Percentiles rank a stretch among this genome's conserved stretches.
Evolutionary conservation across 1,284 basidiomycete genomes (phyloP).

Genomic region (Coniophora puteana): DNA sequence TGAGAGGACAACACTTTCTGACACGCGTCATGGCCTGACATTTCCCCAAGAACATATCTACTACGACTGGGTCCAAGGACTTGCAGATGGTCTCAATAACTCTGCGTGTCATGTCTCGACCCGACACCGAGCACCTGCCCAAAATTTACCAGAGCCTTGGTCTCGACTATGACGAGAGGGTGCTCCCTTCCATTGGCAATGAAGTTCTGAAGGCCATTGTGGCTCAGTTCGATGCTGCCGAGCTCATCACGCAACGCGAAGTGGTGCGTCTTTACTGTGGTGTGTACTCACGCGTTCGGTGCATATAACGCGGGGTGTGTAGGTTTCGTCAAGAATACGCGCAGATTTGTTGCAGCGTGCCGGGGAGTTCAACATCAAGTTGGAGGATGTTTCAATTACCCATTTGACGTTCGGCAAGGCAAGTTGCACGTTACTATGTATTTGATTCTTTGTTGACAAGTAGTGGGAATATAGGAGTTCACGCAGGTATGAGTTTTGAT

Average conservation of each 20-base stretch:
- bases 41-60: constrained; percentile 86
- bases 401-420: constrained; percentile 82
- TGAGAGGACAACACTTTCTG: constrained; percentile 31
- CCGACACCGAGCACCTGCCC: constrained; percentile 84
- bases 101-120: constrained; percentile 91
- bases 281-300: constrained; percentile 26
- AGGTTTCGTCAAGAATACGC: constrained; percentile 93
- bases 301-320: constrained; percentile 1
- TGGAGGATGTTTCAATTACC: constrained; percentile 98
- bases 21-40: constrained; percentile 1
- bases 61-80: constrained; percentile 94
- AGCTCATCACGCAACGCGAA: constrained; percentile 89
- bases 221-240: constrained; percentile 97
- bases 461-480: constrained; percentile 56
- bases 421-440: constrained; percentile 15
- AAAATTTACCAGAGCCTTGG: constrained; percentile 96
- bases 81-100: constrained; percentile 98
- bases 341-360: constrained; percentile 92
- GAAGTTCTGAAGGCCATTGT: constrained; percentile 98
- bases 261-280: constrained; percentile 46
- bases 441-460: constrained; percentile 11
- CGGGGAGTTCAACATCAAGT: constrained; percentile 92
- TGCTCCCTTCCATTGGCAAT: constrained; percentile 92
- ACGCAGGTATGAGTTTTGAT: constrained; percentile 47
- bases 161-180: constrained; percentile 96